These are phyloP conservation scores for Syzygium jambos DNA, from an alignment of 345 rosid species.

Conservation along the genomic window DNA sequence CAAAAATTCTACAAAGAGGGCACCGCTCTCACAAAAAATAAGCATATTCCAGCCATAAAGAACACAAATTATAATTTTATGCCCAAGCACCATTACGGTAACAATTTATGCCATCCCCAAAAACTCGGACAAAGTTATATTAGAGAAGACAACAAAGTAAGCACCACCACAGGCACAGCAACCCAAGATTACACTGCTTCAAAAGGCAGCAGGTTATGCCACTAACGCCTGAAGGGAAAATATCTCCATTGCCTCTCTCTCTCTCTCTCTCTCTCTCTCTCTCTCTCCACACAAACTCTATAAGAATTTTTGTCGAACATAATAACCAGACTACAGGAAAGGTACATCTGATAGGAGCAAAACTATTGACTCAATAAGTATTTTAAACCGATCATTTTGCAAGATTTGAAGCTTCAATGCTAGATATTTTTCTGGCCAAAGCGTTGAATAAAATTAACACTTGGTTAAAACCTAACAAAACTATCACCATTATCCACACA, in stretches of 20 bases:
- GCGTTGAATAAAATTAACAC: neutral
- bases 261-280: neutral
- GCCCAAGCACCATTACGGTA: neutral
- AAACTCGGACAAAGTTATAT: neutral
- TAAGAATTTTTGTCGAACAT: neutral
- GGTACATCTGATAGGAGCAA: neutral
- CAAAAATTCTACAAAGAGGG: neutral
- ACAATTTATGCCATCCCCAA: neutral
- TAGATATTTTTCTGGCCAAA: neutral
- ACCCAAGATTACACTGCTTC: neutral
- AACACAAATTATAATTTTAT: neutral
- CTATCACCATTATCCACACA: neutral
- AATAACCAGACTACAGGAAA: neutral
- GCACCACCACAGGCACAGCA: neutral
- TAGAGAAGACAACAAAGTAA: neutral
- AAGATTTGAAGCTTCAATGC: neutral
- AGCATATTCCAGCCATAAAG: neutral
- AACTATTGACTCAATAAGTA: neutral
- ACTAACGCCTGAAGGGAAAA: neutral
- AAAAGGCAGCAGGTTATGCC: neutral
- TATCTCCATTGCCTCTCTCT: neutral
- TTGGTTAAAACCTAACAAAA: neutral
- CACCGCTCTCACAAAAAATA: neutral
- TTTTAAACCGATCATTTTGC: neutral
- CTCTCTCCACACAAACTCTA: neutral